Evolutionary conservation across 2,329 filamentous ascomycete species (phyloP).

Genomic region (Aspergillus brasiliensis): DNA sequence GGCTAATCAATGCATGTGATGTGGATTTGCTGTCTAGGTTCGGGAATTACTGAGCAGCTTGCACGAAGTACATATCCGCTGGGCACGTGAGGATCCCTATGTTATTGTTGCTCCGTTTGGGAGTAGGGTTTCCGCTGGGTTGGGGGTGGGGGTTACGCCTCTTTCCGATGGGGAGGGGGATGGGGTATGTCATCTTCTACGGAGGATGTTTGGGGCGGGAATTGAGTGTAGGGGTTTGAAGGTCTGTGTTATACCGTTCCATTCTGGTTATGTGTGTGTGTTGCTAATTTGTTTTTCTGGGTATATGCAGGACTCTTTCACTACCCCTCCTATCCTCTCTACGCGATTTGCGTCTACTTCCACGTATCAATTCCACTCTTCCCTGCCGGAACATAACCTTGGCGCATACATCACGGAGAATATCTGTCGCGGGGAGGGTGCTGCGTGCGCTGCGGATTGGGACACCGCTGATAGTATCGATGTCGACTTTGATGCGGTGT

Average conservation of each 20-base stretch:
- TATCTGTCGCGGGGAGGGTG: slow-evolving; percentile 55
- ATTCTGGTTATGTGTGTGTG: not conserved
- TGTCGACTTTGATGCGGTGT: slow-evolving; percentile 72
- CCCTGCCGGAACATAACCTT: slow-evolving; percentile 59
- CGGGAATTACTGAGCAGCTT: slow-evolving; percentile 63
- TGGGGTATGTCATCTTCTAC: slow-evolving; percentile 61
- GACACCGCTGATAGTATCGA: slow-evolving; percentile 67
- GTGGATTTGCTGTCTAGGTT: slow-evolving; percentile 48
- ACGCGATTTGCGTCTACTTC: slow-evolving; percentile 49
- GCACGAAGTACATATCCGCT: slow-evolving; percentile 76
- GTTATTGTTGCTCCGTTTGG: slow-evolving; percentile 68
- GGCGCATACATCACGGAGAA: slow-evolving; percentile 55
- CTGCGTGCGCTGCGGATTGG: slow-evolving; percentile 54
- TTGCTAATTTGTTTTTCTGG: no score
- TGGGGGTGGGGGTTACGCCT: slow-evolving; percentile 77
- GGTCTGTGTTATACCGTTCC: slow-evolving; percentile 36
- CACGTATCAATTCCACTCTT: slow-evolving; percentile 70
- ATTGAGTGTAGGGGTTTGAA: slow-evolving; percentile 58
- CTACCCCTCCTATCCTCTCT: slow-evolving; percentile 60
- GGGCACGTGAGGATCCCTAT: slow-evolving; percentile 65
- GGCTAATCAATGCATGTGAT: not conserved
- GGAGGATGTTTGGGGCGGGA: slow-evolving; percentile 56
- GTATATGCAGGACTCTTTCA: slow-evolving; percentile 59
- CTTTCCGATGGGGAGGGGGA: slow-evolving; percentile 23
- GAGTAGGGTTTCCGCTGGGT: slow-evolving; percentile 74